phyloP scores from a whole-genome alignment of 495 filamentous ascomycete species.

The Hypoxylon rickii region DNA sequence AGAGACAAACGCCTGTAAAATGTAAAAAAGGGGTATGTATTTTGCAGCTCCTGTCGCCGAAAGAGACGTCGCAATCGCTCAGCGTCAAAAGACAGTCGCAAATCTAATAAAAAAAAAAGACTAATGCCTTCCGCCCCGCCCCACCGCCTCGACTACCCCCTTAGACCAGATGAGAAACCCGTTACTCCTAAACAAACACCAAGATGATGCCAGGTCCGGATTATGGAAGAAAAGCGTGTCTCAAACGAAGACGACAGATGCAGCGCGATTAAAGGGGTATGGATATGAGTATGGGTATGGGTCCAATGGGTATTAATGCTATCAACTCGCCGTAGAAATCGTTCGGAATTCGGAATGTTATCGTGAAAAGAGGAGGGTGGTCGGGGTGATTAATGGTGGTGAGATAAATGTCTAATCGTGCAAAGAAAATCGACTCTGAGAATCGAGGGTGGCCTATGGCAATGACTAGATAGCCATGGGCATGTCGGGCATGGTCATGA shows the following conservation, averaged over 20 bases:
- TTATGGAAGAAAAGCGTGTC: conserved; percentile 23
- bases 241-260: conserved; percentile 18
- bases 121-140: conserved; percentile 8
- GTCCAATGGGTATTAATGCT: conserved; percentile 27
- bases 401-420: conserved; percentile 10
- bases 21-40: conserved; percentile 33
- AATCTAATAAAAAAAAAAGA: conserved; percentile 4
- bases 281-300: conserved; percentile 1
- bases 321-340: conserved; percentile 15
- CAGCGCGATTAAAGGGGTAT: conserved; percentile 19
- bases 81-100: neutral
- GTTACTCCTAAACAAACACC: conserved; percentile 34
- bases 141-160: neutral
- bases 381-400: conserved; percentile 21
- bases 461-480: conserved; percentile 32
- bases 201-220: conserved; percentile 34
- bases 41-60: conserved; percentile 33
- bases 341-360: conserved; percentile 17
- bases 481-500: conserved; percentile 29
- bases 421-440: conserved; percentile 9
- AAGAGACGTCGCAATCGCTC: conserved; percentile 23
- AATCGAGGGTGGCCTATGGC: conserved; percentile 6
- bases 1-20: conserved; percentile 30
- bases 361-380: conserved; percentile 9
- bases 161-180: conserved; percentile 25